Base-by-base conservation (phyloP, 345 rosid species). In the Sisymbrium irio region DNA sequence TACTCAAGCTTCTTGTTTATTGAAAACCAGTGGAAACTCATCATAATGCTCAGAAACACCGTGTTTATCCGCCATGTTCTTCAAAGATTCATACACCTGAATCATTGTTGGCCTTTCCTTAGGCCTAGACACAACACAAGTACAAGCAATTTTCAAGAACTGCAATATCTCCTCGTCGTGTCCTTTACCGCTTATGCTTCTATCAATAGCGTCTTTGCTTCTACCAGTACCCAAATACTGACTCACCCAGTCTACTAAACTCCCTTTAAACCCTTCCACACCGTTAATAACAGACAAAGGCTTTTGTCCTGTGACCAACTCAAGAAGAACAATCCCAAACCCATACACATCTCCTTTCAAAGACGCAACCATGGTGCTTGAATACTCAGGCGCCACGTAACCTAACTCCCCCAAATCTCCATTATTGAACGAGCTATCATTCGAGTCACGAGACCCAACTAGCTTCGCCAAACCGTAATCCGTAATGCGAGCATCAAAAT, bases 401-500 rank as follows among this genome's bases (percentile, higher is more conserved):
- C 81, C 81, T 7, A 73, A 73, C 65, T 78, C 78, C 5, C 78
- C 81, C 36, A 73, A 44, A 62, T 78, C 78, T 0, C 81, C 75
- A 3, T 73, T 78, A 35, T 67, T 68, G 32, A 84, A 69, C 40
- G 81, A 72, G 61, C 78, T 73, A 45, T 82, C 83, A 1, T 84
- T 75, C 0, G 86, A 79, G 65, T 85, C 85, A 0, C 78, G 79
- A 27, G 83, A 62, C 30, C 49, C 80, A n/a, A 82, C 78, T 2
- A 87, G 81, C 75, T 74, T 87, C 0, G 86, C 89, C 44, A 87
- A 62, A 6, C 88, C 89, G 45, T 85, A 87, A 79, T 87, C 88
- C 0, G 82, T 81, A 4, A 87, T 69, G 64, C 85, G 58, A 20
- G 92, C 85, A 41, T 87, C 92, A 25, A 80, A 81, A 49, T 87